Evolutionary conservation across 345 rosid species (phyloP).

Genomic region (Salix dunnii): DNA sequence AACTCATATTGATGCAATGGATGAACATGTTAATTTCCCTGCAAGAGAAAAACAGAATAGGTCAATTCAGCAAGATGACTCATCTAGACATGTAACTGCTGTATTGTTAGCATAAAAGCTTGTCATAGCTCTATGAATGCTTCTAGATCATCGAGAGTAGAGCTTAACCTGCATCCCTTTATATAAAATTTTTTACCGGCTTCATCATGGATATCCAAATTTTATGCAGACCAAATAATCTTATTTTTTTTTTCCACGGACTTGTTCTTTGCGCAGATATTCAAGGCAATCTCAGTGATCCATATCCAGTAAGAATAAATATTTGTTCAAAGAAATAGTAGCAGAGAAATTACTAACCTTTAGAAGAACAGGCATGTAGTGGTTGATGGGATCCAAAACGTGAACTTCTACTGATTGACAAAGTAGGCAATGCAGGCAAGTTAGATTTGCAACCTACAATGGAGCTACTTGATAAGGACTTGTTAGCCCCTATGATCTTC

Average conservation of each 20-base stretch:
- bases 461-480: neutral
- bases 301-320: too few species aligned
- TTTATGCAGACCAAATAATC: neutral
- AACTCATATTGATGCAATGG: neutral
- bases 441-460: conserved; percentile 1
- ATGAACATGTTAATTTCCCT: neutral
- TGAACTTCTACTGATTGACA: conserved; percentile 4
- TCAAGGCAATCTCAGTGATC: neutral
- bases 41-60: neutral
- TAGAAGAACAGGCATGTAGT: conserved; percentile 7
- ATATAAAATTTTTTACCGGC: neutral
- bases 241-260: too few species aligned
- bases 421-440: conserved; percentile 1
- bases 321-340: neutral
- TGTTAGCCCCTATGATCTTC: neutral
- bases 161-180: neutral
- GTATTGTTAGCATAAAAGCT: neutral
- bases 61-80: neutral
- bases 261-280: neutral
- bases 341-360: conserved; percentile 8
- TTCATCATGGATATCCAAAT: neutral
- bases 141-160: too few species aligned
- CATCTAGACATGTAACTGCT: neutral
- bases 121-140: neutral
- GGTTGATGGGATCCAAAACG: neutral